Evolutionary conservation across 768 basidiomycete genomes (phyloP), one percentile per base, ranked within the genome.

Genomic region (Rhizopogon vinicolor): DNA sequence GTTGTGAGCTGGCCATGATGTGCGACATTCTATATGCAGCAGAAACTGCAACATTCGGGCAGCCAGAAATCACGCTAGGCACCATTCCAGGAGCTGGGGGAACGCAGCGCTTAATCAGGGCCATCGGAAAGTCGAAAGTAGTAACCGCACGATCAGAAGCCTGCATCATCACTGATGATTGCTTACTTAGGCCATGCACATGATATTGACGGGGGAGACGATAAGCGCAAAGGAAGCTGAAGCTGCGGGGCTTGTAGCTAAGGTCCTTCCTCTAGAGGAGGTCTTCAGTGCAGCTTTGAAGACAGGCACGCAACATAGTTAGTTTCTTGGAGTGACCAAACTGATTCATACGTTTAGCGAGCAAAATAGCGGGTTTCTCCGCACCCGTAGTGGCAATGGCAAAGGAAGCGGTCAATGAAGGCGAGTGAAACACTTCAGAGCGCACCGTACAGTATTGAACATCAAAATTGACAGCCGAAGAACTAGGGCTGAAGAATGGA

Each of bases 1-100:
- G 96, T 16, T 97, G 95, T 68, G 96, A 98, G 72, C 85, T 98
- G 35, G 95, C 95, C 0, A 78, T 98, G 64, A 93, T 93, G 89
- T 93, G 91, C 70, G 95, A 98, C 70, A 91, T 97, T 69, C 83
- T 97, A 65, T 84, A 95, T 55, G 92, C 91, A 10, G 87, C 91
- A 7, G 86, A 89, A 2, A 88, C 80, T 22, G 94, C 96, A 12
- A 83, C 84, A 56, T 98, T 98, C 66, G 93, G 93, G 16, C 95
- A 96, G 66, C 96, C 96, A 12, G 96, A 98, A 69, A 92, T 98
- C 72, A 94, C 89, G 63, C 81, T 97, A 39, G 95, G 94, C 52
- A 87, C 91, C 54, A 95, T 98, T 65, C 93, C 95, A 19, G 95
- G 95, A 8, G 92, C 87, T 9, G 95, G 95, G 51, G 95, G 95